Evolutionary conservation across 805 yeast genomes (phyloP).

Genomic region (Ogataea chonburiensis): DNA sequence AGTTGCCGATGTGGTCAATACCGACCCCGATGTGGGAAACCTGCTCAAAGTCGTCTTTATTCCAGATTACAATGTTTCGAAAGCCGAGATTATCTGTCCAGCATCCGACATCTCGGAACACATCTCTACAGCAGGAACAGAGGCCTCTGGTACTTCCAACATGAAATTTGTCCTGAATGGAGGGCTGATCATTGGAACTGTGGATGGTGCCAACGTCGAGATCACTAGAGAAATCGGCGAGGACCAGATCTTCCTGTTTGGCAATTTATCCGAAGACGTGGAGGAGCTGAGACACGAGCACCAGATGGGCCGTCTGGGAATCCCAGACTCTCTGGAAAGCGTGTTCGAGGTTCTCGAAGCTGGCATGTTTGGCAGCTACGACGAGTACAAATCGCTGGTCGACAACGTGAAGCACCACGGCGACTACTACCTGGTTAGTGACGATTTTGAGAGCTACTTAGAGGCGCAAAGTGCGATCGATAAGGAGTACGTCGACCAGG

Average conservation of each 20-base stretch:
- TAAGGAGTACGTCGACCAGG: constrained; percentile 58
- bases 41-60: constrained; percentile 82
- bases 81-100: constrained; percentile 87
- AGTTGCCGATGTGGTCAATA: constrained; percentile 78
- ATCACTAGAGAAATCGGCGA: constrained; percentile 92
- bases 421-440: constrained; percentile 82
- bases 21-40: constrained; percentile 70
- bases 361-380: constrained; percentile 68
- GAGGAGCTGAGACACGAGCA: constrained; percentile 81
- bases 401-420: constrained; percentile 72
- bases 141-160: constrained; percentile 93
- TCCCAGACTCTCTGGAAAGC: constrained; percentile 57
- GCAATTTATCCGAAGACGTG: constrained; percentile 86
- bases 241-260: constrained; percentile 88
- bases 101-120: constrained; percentile 91
- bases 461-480: constrained; percentile 80
- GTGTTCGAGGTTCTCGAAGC: constrained; percentile 68
- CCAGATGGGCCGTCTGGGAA: constrained; percentile 52
- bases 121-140: constrained; percentile 96
- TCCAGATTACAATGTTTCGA: constrained; percentile 91
- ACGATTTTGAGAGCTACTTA: constrained; percentile 84
- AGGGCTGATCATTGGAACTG: constrained; percentile 92
- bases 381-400: constrained; percentile 64
- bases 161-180: constrained; percentile 95
- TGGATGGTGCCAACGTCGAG: constrained; percentile 96